phyloP scores from a whole-genome alignment of 768 basidiomycete genomes.

The Favolaschia claudopus region DNA sequence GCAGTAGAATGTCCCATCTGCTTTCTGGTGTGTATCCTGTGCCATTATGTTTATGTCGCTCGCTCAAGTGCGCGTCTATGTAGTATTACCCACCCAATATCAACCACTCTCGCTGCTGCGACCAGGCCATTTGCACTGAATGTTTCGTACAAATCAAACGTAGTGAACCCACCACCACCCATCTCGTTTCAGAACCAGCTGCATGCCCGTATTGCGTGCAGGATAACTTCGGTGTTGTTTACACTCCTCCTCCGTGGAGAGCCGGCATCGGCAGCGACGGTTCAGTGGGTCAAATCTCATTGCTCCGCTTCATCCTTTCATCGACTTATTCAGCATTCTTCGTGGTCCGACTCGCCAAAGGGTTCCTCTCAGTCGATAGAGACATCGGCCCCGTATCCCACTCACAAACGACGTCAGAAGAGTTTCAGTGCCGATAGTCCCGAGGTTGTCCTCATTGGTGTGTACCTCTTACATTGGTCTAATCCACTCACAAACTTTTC shows the following conservation, averaged over 20 bases:
- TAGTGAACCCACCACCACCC: conserved; percentile 91
- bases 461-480: conserved; percentile 30
- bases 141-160: conserved; percentile 99
- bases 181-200: conserved; percentile 95
- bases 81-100: conserved; percentile 98
- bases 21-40: conserved; percentile 77
- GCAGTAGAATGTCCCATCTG: conserved; percentile 98
- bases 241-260: conserved; percentile 83
- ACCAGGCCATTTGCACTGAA: conserved; percentile 98
- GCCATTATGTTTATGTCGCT: conserved; percentile 22
- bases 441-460: conserved; percentile 92
- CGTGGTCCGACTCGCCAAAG: conserved; percentile 64
- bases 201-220: conserved; percentile 98
- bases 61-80: conserved; percentile 27
- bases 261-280: conserved; percentile 80
- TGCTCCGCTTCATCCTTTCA: conserved; percentile 16
- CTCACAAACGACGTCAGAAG: conserved; percentile 83
- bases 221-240: conserved; percentile 94
- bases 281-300: conserved; percentile 54
- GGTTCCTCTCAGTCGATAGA: conserved; percentile 50
- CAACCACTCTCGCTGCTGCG: conserved; percentile 96
- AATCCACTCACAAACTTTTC: conserved; percentile 7
- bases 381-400: conserved; percentile 45
- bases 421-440: conserved; percentile 86
- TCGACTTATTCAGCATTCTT: conserved; percentile 34